Evolutionary conservation across 108 stramenopile genomes (phyloP), one percentile per base, ranked within the genome.

Genomic region (Skeletonema grethae): DNA sequence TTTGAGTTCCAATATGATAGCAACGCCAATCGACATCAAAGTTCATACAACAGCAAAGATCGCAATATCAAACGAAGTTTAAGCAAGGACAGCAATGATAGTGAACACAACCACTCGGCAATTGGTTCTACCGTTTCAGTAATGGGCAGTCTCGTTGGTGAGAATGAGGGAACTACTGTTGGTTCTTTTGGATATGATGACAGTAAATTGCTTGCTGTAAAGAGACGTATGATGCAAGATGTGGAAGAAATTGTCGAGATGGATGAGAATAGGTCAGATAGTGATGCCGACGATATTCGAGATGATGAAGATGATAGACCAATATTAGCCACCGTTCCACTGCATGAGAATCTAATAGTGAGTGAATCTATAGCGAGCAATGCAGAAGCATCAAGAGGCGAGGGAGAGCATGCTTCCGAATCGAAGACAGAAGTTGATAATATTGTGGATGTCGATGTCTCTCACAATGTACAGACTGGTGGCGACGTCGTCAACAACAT

Each of bases 101-200:
- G 68, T 58, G 67, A 45, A 20, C 13, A 59, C 3, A 15, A 13
- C 59, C 39, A 56, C 46, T 75, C 73, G 30, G 29, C 41, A 4
- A 43, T 75, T 32, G 73, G 58, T 13, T 75, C 73, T n/a, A 75
- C 65, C 43, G 61, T 82, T 3, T 82, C 80, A 11, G 38, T 75
- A 35, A 75, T 82, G 80, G 74, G 74, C 20, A 82, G 70, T 57
- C 28, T 55, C 35, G 38, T 28, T 15, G 69, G 65, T 1, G 60
- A 73, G 24, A 48, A 64, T 31, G 70, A 53, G 25, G 20, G 22
- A 53, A 53, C 41, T 15, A 43, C 41, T 15, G 62, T 71, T 29
- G 25, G 46, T 43, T 65, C 61, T 10, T 46, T 34, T 39, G 32
- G 18, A 36, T 39, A 48, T 22, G 71, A 67, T 35, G 29, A 57